phyloP scores from a whole-genome alignment of 1,284 basidiomycete genomes.

The Apiotrichum akiyoshidainum region DNA sequence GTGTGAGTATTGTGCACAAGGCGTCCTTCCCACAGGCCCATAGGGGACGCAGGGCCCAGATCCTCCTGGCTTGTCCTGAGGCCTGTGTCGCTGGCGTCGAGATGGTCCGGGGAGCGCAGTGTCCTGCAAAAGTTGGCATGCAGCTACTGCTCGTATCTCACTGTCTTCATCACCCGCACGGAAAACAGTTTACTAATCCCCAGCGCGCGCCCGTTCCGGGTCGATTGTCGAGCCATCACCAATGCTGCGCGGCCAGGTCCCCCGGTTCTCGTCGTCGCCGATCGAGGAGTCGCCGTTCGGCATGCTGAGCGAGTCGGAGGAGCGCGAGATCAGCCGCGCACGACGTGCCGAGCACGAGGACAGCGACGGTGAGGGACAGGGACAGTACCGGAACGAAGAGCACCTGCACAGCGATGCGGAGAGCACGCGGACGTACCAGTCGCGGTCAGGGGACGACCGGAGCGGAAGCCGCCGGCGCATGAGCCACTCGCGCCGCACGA shows the following conservation, averaged over 20 bases:
- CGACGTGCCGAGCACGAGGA: slow-evolving; percentile 19
- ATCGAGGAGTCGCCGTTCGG: slow-evolving; percentile 49
- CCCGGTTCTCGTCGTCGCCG: slow-evolving; percentile 36
- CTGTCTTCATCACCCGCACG: neutral
- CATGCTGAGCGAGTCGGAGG: slow-evolving; percentile 49
- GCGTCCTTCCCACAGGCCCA: too few species aligned
- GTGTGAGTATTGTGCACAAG: slow-evolving; percentile 33
- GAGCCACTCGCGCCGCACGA: neutral
- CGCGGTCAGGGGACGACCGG: neutral
- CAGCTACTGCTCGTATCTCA: too few species aligned
- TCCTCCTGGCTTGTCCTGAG: too few species aligned
- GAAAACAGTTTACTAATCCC: neutral
- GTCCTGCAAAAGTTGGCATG: too few species aligned
- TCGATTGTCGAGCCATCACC: slow-evolving; percentile 32
- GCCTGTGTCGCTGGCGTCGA: too few species aligned
- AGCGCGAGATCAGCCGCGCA: slow-evolving; percentile 48
- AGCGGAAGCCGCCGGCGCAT: neutral
- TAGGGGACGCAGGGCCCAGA: too few species aligned
- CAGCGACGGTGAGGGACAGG: slow-evolving; percentile 11
- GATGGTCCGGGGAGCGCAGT: too few species aligned
- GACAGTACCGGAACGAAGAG: slow-evolving; percentile 21
- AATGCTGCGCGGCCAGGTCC: slow-evolving; percentile 27
- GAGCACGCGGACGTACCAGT: slow-evolving; percentile 13
- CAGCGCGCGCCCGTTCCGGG: slow-evolving; percentile 47
- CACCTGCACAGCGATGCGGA: slow-evolving; percentile 8